Evolutionary conservation across 108 stramenopile species (phyloP), one percentile per base, ranked within the genome.

Genomic region (Pseudonitzschia delicatissima): DNA sequence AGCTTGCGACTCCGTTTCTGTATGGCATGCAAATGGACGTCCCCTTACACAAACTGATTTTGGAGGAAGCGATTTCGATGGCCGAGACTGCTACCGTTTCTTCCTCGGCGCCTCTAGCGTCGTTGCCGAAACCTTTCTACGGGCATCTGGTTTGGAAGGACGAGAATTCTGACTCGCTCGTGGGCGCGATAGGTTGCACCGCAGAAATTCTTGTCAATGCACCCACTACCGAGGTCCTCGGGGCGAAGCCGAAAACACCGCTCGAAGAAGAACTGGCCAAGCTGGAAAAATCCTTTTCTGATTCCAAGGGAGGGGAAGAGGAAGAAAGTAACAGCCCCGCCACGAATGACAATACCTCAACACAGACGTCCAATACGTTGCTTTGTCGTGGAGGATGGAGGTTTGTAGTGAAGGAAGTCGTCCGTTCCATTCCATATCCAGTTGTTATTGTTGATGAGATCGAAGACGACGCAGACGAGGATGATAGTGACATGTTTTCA

Each of bases 361-460:
- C 60, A 15, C 25, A 50, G 26, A 32, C 70, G 1, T 71, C 61
- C 25, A 77, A 62, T 18, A 70, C 66, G 26, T 78, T 91, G 36
- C 60, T 91, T 32, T 83, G 79, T 58, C 57, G 82, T 9, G 89
- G 92, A 23, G 65, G 68, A 0, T 94, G 72, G 73, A 80, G 92
- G 45, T 90, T 90, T 61, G 68, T 85, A 18, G 90, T 93, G 47
- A 86, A 79, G 47, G 82, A 90, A 69, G 69, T 93, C 3, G 62
- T 85, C 26, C 69, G 71, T 17, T 72, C 81, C 21, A 81, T 93
- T 51, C 91, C 91, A 1, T 93, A 82, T 74, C 84, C 84, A 20
- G 72, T 90, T 48, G 91, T 76, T 6, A 73, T 88, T 59, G 91
- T 93, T 0, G 91, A 93, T 62, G 91, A 93, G 77, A 57, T 93